These are phyloP conservation scores for Rhizopogon vinicolor DNA, from an alignment of 768 basidiomycete species.

Conservation along the genomic window DNA sequence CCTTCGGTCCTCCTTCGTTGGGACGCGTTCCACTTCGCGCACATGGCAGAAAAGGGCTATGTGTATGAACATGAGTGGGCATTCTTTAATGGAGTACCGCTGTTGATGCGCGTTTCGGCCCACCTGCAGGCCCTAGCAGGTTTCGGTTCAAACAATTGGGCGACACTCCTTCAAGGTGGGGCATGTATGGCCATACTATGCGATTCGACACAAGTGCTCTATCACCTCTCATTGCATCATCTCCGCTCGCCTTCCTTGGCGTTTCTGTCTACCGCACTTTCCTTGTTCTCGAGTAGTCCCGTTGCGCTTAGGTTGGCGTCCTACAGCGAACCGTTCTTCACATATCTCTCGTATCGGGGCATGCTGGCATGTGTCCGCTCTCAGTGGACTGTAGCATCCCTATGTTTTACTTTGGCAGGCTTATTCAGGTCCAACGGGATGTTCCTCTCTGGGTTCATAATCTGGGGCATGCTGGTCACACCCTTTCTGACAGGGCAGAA, in stretches of 20 bases:
- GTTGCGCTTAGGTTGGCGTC: conserved; percentile 64
- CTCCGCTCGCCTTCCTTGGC: conserved; percentile 56
- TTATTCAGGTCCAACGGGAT: conserved; percentile 77
- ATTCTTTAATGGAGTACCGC: conserved; percentile 71
- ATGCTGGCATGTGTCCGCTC: conserved; percentile 26
- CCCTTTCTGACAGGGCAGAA: conserved; percentile 39
- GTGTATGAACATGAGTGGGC: conserved; percentile 82
- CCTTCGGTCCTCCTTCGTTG: conserved; percentile 57
- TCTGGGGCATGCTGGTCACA: conserved; percentile 66
- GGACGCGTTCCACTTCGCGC: conserved; percentile 82
- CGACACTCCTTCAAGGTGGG: conserved; percentile 32
- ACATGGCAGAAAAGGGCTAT: conserved; percentile 57
- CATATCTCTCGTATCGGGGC: conserved; percentile 65
- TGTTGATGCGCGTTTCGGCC: conserved; percentile 42
- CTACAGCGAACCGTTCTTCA: conserved; percentile 86
- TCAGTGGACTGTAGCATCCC: conserved; percentile 51
- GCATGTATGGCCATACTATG: conserved; percentile 33
- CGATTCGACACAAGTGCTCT: conserved; percentile 44
- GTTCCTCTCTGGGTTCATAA: conserved; percentile 68
- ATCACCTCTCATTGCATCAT: conserved; percentile 55
- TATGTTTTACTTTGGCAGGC: conserved; percentile 60
- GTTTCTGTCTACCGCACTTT: conserved; percentile 56
- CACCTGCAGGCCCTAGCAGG: conserved; percentile 5
- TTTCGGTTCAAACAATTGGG: conserved; percentile 3
- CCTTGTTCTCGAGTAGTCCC: conserved; percentile 79